Evolutionary conservation across 345 rosid species (phyloP).

Genomic region (Gossypium turneri): DNA sequence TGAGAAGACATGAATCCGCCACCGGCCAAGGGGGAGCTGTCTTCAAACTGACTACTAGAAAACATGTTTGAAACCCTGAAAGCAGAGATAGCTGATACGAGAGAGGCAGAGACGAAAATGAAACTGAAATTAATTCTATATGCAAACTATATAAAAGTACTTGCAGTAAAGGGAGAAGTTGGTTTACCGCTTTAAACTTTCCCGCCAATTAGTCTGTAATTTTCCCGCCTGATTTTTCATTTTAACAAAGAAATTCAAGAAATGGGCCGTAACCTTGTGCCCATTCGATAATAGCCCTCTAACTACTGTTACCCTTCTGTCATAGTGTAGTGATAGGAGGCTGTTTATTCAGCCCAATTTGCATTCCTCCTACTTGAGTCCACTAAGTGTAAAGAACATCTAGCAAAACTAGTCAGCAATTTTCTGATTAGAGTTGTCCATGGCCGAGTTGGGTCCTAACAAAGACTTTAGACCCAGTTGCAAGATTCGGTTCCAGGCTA

Average conservation of each 20-base stretch:
- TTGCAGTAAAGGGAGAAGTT: neutral
- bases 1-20: constrained; percentile 74
- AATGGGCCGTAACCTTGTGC: neutral
- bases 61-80: constrained; percentile 44
- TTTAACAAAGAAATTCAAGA: neutral
- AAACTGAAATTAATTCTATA: neutral
- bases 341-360: neutral
- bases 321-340: neutral
- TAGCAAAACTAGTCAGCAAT: too few relatives aligned
- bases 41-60: constrained; percentile 67
- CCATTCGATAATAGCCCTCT: neutral
- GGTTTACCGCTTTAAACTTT: neutral
- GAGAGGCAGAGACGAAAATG: neutral
- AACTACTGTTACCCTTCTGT: neutral
- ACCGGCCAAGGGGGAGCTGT: constrained; percentile 39
- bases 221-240: constrained; percentile 1
- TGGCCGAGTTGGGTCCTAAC: too few relatives aligned
- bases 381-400: too few relatives aligned
- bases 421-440: too few relatives aligned
- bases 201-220: constrained; percentile 8
- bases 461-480: too few relatives aligned
- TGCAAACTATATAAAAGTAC: neutral
- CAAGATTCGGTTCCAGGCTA: fast-evolving
- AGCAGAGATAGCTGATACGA: neutral
- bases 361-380: neutral